Base-by-base conservation (phyloP, 1,284 basidiomycete species). In the Wallemia mellicola region DNA sequence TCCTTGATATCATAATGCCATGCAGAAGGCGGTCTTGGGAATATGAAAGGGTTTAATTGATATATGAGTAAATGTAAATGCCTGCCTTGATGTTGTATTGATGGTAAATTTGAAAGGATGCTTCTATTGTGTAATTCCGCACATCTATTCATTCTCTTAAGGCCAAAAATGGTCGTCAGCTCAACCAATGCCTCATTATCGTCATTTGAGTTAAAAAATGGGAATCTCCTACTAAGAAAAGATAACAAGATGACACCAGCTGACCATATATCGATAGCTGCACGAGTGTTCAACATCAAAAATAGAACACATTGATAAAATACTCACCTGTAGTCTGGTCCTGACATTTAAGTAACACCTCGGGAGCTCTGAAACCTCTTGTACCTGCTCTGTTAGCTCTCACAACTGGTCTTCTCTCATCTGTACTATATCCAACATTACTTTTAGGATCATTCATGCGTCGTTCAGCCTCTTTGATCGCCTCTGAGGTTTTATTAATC, bases 361-460 rank as follows among this genome's bases (percentile, higher is more conserved):
- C 94, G 0, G 92, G 92, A 0, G 92, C 91, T 60, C 92, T 80
- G 70, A 99, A 99, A 0, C 92, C 94, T 67, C 92, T 74, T 5
- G 92, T 99, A 1, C 92, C 92, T 0, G 92, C 94, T 60, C 92
- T 80, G 67, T 98, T 98, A 2, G 94, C 91, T 68, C 92, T 91
- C 59, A 88, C 86, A 57, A 77, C 74, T 1, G 88, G 87, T 64
- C 38, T 11, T 48, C 22, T 48, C 38, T 48, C 38, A 48, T 48
- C 38, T 15, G 38, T 48, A n/a, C 38, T 48, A 48, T 48, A 48
- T 5, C 71, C 66, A 56, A 26, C 38, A n/a, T 9, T 19, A 24
- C 22, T 19, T 58, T 60, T 59, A 57, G 48, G 61, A 56, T 70
- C 68, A 59, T 66, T 63, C 61, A 48, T 48, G 19, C 38, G 38